Base-by-base conservation (phyloP, 441 rosid genomes). In the Heliophila coronopifolia region DNA sequence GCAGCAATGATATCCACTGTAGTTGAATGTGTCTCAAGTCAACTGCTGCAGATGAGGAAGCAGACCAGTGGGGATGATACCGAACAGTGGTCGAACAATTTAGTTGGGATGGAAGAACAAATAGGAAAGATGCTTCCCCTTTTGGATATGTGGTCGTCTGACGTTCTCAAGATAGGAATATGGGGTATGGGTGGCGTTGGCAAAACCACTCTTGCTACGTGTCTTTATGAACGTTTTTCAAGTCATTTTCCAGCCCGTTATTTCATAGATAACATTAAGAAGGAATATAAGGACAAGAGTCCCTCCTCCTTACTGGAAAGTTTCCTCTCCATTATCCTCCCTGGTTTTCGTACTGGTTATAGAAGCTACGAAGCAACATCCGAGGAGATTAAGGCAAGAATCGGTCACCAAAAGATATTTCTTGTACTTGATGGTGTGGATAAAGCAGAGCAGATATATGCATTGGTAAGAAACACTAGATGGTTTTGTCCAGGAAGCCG, bases 171-270 rank as follows among this genome's bases (percentile, higher is more conserved):
- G 39, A 30, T 73, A 24, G 81, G 76, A 8, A 65, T 76, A 18
- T 73, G 69, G 64, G 78, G 76, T 11, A 72, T 75, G 65, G 79
- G 79, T 36, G 78, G 77, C 11, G 65, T 72, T 4, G 75, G 71
- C 6, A 66, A 64, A 50, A 58, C 73, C 3, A 69, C 70, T 1
- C 38, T 64, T 30, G 70, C 67, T 32, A 54, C 30, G 19, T 26
- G 18, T 38, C 45, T 63, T 4, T 69, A 58, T 50, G 35, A 36
- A 16, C 20, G 47, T 13, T 45, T 58, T 20, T 40, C 63, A n/a
- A 18, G 9, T 9, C 31, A 35, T 4, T 69, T 63, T 25, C 62
- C 53, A 63, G 59, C 52, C 30, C 50, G 50, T 23, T 63, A 62
- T 43, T 69, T 63, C 57, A 38, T 69, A 25, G 63, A 43, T 8